Conservation (phyloP, 352 stramenopile species). For the Phytophthora nicotianae region DNA sequence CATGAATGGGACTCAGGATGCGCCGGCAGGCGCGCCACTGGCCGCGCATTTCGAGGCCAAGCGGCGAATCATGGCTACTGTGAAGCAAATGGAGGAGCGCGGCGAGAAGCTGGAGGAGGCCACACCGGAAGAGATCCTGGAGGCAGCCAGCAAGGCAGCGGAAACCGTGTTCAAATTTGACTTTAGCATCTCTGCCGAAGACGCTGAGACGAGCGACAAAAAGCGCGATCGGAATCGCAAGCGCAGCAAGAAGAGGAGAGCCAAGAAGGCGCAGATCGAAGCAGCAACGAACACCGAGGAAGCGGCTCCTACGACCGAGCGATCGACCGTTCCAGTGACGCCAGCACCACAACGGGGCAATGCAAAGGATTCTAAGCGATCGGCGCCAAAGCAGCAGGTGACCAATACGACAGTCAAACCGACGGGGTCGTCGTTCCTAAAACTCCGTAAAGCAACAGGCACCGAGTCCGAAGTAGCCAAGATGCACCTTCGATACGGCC, state of each 20-base stretch:
- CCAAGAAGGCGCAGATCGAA: constrained; percentile 20
- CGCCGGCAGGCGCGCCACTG: constrained; percentile 30
- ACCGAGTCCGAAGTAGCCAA: constrained; percentile 70
- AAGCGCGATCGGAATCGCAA: constrained; percentile 42
- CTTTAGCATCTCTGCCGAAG: constrained; percentile 35
- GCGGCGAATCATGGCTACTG: constrained; percentile 39
- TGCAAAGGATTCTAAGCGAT: constrained; percentile 12
- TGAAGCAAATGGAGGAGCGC: constrained; percentile 34
- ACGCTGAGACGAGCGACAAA: constrained; percentile 9
- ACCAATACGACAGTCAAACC: constrained; percentile 5
- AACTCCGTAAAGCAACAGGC: constrained; percentile 62
- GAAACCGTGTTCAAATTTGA: constrained; percentile 60
- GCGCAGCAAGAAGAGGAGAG: constrained; percentile 32
- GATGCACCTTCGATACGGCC: constrained; percentile 76
- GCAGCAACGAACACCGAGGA: constrained; percentile 14
- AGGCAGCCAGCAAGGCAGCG: constrained; percentile 26
- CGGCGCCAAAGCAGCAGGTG: constrained; percentile 18
- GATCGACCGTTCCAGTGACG: constrained; percentile 13
- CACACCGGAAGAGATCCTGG: constrained; percentile 38
- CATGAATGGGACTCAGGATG: constrained; percentile 34
- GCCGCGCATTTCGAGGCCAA: constrained; percentile 61
- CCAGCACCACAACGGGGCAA: constrained; percentile 20
- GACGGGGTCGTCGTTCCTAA: constrained; percentile 47
- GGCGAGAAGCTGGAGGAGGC: constrained; percentile 41
- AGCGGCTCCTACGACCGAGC: not conserved